Conservation (phyloP, 257 asterid genomes). For the Solanum etuberosum region DNA sequence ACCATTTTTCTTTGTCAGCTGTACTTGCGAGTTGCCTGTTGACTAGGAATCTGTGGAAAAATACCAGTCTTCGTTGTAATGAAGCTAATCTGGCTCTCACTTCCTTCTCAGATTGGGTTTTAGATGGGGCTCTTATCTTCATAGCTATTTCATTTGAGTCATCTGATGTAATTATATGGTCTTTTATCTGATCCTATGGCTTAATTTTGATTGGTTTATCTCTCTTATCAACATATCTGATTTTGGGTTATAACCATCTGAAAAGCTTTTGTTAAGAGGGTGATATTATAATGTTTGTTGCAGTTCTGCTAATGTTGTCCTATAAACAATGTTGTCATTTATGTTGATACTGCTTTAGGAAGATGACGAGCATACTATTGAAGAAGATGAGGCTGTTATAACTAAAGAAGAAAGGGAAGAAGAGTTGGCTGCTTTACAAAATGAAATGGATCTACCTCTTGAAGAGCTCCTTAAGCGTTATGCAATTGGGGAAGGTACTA, state of each 20-base stretch:
- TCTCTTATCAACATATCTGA: not conserved
- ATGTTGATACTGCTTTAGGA: conserved; percentile 43
- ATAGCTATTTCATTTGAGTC: not conserved
- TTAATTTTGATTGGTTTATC: not conserved
- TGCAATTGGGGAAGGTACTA: conserved; percentile 53
- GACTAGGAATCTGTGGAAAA: not conserved
- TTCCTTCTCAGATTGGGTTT: not conserved
- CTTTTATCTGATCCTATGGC: not conserved
- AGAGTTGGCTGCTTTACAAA: conserved; percentile 75
- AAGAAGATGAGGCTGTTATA: conserved; percentile 88
- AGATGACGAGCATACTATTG: conserved; percentile 96
- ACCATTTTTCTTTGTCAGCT: not conserved
- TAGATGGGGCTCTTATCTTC: not conserved
- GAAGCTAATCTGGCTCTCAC: not conserved
- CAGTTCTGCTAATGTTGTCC: not conserved
- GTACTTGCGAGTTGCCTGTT: not conserved
- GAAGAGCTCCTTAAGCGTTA: conserved; percentile 82
- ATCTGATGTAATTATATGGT: not conserved
- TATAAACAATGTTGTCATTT: not conserved
- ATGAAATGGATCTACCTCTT: conserved; percentile 78
- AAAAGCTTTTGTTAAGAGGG: conserved; percentile 3
- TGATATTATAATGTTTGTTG: not conserved
- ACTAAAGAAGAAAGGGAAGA: conserved; percentile 92
- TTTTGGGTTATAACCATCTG: not conserved
- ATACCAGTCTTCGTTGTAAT: not conserved